These are phyloP conservation scores for Suillus spraguei DNA, from an alignment of 768 basidiomycete genomes.

Conservation along the genomic window DNA sequence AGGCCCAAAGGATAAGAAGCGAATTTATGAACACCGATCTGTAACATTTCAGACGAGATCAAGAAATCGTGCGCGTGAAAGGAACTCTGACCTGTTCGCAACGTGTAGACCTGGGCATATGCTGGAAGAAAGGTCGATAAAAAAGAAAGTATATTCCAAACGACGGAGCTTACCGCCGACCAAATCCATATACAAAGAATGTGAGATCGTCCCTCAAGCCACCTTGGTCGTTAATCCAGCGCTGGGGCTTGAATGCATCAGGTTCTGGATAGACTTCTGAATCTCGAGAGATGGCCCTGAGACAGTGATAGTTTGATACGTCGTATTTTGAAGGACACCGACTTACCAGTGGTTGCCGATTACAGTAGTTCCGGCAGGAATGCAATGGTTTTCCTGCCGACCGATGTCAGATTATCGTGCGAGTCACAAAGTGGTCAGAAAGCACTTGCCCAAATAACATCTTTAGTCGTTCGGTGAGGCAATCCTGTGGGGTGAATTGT, in stretches of 20 bases:
- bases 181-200: conserved; percentile 57
- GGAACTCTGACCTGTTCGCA: neutral
- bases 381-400: conserved; percentile 25
- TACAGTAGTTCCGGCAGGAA: conserved; percentile 25
- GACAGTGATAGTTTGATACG: neutral
- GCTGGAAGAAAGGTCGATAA: neutral
- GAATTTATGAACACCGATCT: neutral
- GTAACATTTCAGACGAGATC: neutral
- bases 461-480: conserved; percentile 1
- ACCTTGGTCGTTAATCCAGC: conserved; percentile 41
- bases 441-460: neutral
- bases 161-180: conserved; percentile 27
- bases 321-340: neutral
- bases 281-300: conserved; percentile 7
- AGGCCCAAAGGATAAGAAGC: neutral
- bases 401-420: neutral
- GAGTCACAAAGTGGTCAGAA: neutral
- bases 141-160: neutral
- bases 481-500: conserved; percentile 9
- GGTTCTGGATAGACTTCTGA: conserved; percentile 10
- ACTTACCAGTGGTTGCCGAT: conserved; percentile 22
- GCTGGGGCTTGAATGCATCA: conserved; percentile 30
- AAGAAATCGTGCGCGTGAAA: neutral
- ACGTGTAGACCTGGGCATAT: neutral
- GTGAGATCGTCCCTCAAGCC: conserved; percentile 49